A percentile compares a stretch with the other conserved stretches of the same genome.
Evolutionary conservation across 108 stramenopile genomes (phyloP).

Genomic region (Pseudonitzschia delicatissima): DNA sequence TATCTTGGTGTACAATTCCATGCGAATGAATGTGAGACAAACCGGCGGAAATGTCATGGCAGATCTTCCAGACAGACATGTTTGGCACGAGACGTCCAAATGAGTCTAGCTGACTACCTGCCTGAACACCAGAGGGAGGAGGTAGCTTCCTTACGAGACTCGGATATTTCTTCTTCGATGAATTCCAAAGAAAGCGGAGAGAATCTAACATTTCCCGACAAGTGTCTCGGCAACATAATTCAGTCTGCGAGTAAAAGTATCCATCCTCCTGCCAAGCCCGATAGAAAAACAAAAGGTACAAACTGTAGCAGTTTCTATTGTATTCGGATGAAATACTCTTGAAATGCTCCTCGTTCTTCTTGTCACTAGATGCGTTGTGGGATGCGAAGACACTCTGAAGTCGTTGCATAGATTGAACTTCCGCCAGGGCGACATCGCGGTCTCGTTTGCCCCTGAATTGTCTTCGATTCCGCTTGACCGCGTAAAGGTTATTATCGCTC

Average conservation of each 20-base stretch:
- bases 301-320: constrained; percentile 48
- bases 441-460: constrained; percentile 82
- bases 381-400: constrained; percentile 50
- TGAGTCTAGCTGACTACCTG: constrained; percentile 19
- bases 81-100: constrained; percentile 60
- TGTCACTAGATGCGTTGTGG: not conserved
- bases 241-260: constrained; percentile 80
- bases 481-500: constrained; percentile 53
- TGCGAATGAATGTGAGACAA: constrained; percentile 75
- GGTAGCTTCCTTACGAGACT: constrained; percentile 41
- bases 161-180: constrained; percentile 54
- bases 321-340: not conserved
- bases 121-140: not conserved
- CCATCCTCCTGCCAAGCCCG: constrained; percentile 85
- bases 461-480: constrained; percentile 74
- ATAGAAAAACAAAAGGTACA: constrained; percentile 79
- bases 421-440: constrained; percentile 67
- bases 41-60: constrained; percentile 79
- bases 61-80: constrained; percentile 75
- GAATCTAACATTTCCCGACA: constrained; percentile 70
- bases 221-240: constrained; percentile 79
- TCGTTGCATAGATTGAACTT: constrained; percentile 80
- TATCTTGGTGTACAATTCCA: constrained; percentile 78
- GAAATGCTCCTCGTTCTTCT: not conserved
- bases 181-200: constrained; percentile 52